These are phyloP conservation scores for Umbilicaria muhlenbergii DNA, from an alignment of 495 filamentous ascomycete genomes.

Conservation along the genomic window DNA sequence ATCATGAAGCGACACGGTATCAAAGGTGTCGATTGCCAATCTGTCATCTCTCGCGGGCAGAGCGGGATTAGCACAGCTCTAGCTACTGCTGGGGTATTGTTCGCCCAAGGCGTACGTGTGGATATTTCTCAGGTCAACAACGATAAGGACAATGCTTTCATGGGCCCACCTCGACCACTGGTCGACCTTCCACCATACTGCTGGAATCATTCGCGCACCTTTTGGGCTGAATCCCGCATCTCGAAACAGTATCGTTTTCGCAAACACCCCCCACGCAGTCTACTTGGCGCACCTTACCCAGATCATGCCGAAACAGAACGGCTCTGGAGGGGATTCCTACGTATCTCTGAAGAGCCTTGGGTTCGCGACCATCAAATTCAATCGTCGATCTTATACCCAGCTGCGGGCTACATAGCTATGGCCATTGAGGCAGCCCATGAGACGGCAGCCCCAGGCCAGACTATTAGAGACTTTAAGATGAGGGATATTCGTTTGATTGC, in stretches of 20 bases:
- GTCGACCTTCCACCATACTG: constrained; percentile 28
- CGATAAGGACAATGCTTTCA: background rate
- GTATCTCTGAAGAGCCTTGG: constrained; percentile 20
- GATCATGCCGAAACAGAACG: constrained; percentile 7
- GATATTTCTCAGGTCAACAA: constrained; percentile 17
- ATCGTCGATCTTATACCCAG: constrained; percentile 18
- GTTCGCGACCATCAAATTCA: constrained; percentile 20
- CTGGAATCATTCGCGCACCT: constrained; percentile 26
- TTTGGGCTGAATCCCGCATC: constrained; percentile 13
- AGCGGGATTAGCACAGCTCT: constrained; percentile 13
- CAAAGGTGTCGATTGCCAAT: constrained; percentile 12
- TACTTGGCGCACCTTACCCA: constrained; percentile 14
- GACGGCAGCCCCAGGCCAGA: constrained; percentile 3
- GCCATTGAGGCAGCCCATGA: constrained; percentile 24
- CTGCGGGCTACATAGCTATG: constrained; percentile 22
- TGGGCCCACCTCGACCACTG: constrained; percentile 2
- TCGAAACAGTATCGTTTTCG: constrained; percentile 12
- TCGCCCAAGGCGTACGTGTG: constrained; percentile 13
- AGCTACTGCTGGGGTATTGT: constrained; percentile 20
- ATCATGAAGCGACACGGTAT: constrained; percentile 11
- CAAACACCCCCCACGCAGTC: constrained; percentile 4
- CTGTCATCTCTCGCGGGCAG: constrained; percentile 14
- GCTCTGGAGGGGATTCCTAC: constrained; percentile 18
- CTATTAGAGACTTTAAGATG: constrained; percentile 13
- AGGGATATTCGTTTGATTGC: constrained; percentile 15